Conservation (phyloP, 2,329 filamentous ascomycete genomes). For the Acephala macrosclerotiorum region DNA sequence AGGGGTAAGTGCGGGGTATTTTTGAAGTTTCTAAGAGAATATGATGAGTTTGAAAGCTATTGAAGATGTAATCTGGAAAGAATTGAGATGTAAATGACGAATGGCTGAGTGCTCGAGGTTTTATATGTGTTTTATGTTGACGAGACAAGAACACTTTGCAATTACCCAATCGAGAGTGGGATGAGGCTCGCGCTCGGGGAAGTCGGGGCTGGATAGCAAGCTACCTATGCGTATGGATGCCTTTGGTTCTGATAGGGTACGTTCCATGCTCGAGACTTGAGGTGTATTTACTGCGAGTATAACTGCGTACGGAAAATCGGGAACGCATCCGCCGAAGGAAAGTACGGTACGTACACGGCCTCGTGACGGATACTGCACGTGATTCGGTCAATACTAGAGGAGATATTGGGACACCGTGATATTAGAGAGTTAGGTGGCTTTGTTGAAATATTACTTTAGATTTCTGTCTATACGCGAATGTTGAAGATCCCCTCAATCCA, state of each 20-base stretch:
- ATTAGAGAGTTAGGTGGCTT: too few species aligned
- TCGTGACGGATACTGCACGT: too few species aligned
- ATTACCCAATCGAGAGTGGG: conserved; percentile 1
- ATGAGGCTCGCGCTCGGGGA: neutral
- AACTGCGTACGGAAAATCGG: neutral
- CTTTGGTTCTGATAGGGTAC: neutral
- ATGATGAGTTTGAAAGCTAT: too few species aligned
- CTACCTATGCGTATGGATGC: neutral
- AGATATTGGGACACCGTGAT: too few species aligned
- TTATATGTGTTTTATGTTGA: too few species aligned
- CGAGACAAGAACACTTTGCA: neutral
- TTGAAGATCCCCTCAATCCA: neutral
- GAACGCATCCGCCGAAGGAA: neutral
- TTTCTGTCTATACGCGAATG: neutral
- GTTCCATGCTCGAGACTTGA: neutral
- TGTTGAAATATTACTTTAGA: neutral
- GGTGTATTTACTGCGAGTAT: neutral
- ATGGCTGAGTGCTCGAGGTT: too few species aligned
- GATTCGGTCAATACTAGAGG: too few species aligned
- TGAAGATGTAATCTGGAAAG: too few species aligned
- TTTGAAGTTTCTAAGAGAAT: too few species aligned
- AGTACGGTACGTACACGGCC: too few species aligned
- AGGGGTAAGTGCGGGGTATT: neutral
- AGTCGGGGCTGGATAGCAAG: too few species aligned
- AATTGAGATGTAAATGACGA: too few species aligned